Evolutionary conservation across 208 protist species (phyloP).

Genomic region (Acanthamoeba divionensis): DNA sequence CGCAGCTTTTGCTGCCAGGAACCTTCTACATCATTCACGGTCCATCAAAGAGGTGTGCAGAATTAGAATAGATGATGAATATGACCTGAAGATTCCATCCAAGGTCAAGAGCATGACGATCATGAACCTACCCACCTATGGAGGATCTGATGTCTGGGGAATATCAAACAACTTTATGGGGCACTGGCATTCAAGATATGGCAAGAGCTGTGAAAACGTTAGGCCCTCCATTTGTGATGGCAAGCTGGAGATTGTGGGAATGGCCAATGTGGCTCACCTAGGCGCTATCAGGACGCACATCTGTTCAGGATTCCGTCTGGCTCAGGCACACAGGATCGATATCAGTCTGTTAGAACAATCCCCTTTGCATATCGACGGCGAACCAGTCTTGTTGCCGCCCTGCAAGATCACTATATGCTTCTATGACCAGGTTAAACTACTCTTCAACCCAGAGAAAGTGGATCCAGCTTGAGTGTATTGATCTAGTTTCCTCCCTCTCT

Average conservation of each 20-base stretch:
- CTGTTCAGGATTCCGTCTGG: background rate
- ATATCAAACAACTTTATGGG: background rate
- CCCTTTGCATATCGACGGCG: conserved; percentile 8
- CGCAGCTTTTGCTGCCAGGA: no score
- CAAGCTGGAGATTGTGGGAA: conserved; percentile 4
- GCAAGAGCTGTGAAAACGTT: background rate
- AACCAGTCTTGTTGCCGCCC: background rate
- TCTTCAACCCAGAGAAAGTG: conserved; percentile 21
- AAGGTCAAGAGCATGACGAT: conserved; percentile 45
- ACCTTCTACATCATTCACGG: background rate
- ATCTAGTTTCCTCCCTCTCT: no score
- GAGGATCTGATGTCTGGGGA: conserved; percentile 15
- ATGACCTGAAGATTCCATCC: background rate
- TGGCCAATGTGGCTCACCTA: conserved; percentile 8
- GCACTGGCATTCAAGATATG: background rate
- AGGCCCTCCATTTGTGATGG: background rate
- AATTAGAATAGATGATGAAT: background rate
- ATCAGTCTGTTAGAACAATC: background rate
- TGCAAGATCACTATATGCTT: background rate
- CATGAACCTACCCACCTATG: conserved; percentile 40
- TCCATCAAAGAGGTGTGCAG: background rate
- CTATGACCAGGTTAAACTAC: background rate
- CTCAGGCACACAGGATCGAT: background rate
- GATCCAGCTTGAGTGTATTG: no score
- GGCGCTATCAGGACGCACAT: background rate